These are phyloP conservation scores for Medicago truncatula DNA, from an alignment of 306 rosid species.

Conservation along the genomic window MtrunA17r5.0-ANR NC_053043.1:957001-957500, in stretches of 20 bases:
- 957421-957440: neutral
- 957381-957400: neutral
- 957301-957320: too few relatives aligned
- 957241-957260: too few relatives aligned
- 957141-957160: slow-evolving; percentile 49
- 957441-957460: slow-evolving; percentile 6
- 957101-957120: slow-evolving; percentile 47
- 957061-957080: slow-evolving; percentile 50
- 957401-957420: slow-evolving; percentile 9
- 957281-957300: too few relatives aligned
- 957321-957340: too few relatives aligned
- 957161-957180: slow-evolving; percentile 76
- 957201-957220: slow-evolving; percentile 59
- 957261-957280: too few relatives aligned
- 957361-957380: too few relatives aligned
- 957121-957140: neutral
- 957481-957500: slow-evolving; percentile 77
- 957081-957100: slow-evolving; percentile 50
- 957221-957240: too few relatives aligned
- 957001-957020: slow-evolving; percentile 38
- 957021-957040: neutral
- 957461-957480: neutral
- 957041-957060: slow-evolving; percentile 47
- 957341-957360: too few relatives aligned
- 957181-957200: slow-evolving; percentile 73